Base-by-base conservation (phyloP, 2,329 filamentous ascomycete species). In the Colletotrichum incanum region DNA sequence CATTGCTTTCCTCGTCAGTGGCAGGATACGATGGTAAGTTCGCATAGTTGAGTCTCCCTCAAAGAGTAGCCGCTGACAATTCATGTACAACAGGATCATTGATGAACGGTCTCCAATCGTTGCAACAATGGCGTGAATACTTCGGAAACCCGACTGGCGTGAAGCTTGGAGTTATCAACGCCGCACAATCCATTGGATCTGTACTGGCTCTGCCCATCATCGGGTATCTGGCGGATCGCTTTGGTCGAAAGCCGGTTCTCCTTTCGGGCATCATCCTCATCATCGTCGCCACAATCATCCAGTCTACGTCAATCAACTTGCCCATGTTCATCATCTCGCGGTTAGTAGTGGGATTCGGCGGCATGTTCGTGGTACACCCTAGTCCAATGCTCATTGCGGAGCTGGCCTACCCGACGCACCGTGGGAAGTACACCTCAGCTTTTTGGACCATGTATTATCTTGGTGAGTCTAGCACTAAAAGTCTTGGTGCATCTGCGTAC, bases 141-240 rank as follows among this genome's bases (percentile, higher is more conserved):
- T 82, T 82, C 66, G 75, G 76, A 11, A 59, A 78, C 41, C 80
- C 80, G 3, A 67, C 69, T 9, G 80, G 80, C 31, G 76, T 77
- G 5, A 74, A 75, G 39, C 75, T 83, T 0, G 80, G 80, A 65
- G 77, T 85, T 3, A 78, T 86, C 47, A 84, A 82, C 69, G 84
- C 83, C 3, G 82, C 83, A 74, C 84, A 84, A 73, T 82, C 82
- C 2, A 78, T 86, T 55, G 84, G 84, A 5, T 82, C 82, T 2
- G 75, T 84, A n/a, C 81, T 83, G 76, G 79, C 83, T 14, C 78
- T 85, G 62, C 83, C 83, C 12, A 81, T 85, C 71, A 78, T 84
- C 45, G 82, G 83, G 0, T 78, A 76, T 26, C 72, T 83, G 11
- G 81, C 79, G 31, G 80, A 85, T 60, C 76, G 76, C 39, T 80